Base-by-base conservation (phyloP, 2,329 filamentous ascomycete genomes). In the Claviceps monticola region DNA sequence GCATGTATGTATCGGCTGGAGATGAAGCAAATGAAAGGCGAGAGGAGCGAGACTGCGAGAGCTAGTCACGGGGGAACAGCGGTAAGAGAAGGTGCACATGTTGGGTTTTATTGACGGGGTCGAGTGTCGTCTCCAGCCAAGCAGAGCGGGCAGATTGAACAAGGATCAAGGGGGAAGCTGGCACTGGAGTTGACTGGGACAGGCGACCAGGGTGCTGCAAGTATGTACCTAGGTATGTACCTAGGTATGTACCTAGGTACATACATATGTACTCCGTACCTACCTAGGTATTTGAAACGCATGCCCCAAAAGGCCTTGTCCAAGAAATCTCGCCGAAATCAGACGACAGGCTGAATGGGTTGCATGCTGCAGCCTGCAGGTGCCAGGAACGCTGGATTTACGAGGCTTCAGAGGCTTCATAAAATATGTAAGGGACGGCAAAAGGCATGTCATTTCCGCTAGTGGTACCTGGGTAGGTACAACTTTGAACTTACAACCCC, bases 11-110 rank as follows among this genome's bases (percentile, higher is more conserved):
- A 37, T 49, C 38, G 41, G 19, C 44, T 46, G 34, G 14, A 17
- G 34, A 26, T 37, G 39, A 51, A 37, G 39, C 45, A 49, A 51
- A 47, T 16, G 11, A 51, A 49, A 19, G 43, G 47, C 46, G 41
- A 48, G 36, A 26, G 14, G 37, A 34, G 16, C 38, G 29, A 23
- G n/a, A 29, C 6, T 16, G 16, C 38, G 29, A 23, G n/a, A 29
- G 11, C 19, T n/a, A 50, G 43, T 53, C 48, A 46, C 43, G 43
- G 48, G 26, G 48, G 21, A 11, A 36, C 36, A 21, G 8, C 19
- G 37, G 42, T 19, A 36, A 42, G 19, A 38, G 34, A 44, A 50
- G 17, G 39, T 46, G 19, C 29, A 41, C 38, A 29, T 29, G 46
- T 42, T 38, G 5, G 19, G 19, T 8, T 34, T 34, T 21, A 23